Evolutionary conservation across 352 stramenopile genomes (phyloP).

Genomic region (Elongisporangium undulatum): DNA sequence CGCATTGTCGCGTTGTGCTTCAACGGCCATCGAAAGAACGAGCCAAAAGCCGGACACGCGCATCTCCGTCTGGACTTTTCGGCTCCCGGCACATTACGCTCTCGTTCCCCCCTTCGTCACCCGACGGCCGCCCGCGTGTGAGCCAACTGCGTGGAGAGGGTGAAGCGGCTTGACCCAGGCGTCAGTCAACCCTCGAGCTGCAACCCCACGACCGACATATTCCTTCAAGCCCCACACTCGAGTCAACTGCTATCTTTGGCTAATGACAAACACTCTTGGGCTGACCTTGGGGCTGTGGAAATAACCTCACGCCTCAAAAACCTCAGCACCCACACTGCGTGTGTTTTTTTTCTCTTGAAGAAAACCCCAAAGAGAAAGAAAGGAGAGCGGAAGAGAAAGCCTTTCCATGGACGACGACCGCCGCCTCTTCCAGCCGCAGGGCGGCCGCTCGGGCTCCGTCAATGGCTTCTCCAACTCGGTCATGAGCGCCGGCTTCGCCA

Average conservation of each 20-base stretch:
- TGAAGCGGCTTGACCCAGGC: background rate
- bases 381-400: background rate
- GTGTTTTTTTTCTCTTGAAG: background rate
- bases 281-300: background rate
- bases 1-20: background rate
- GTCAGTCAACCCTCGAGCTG: background rate
- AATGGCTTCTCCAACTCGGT: background rate
- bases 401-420: conserved; percentile 1
- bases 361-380: background rate
- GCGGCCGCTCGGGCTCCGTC: conserved; percentile 1
- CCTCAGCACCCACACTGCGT: background rate
- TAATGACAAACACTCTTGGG: background rate
- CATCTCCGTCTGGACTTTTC: background rate
- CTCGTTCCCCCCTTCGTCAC: background rate
- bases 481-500: background rate
- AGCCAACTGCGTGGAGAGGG: too few species aligned
- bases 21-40: background rate
- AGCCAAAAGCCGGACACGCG: background rate
- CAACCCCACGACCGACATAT: background rate
- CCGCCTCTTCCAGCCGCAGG: background rate
- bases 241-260: background rate
- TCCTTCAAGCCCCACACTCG: background rate
- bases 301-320: background rate
- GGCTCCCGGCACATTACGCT: background rate
- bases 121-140: too few species aligned